These are phyloP conservation scores for Petrea volubilis DNA, from an alignment of 257 asterid species.

Conservation along the genomic window DNA sequence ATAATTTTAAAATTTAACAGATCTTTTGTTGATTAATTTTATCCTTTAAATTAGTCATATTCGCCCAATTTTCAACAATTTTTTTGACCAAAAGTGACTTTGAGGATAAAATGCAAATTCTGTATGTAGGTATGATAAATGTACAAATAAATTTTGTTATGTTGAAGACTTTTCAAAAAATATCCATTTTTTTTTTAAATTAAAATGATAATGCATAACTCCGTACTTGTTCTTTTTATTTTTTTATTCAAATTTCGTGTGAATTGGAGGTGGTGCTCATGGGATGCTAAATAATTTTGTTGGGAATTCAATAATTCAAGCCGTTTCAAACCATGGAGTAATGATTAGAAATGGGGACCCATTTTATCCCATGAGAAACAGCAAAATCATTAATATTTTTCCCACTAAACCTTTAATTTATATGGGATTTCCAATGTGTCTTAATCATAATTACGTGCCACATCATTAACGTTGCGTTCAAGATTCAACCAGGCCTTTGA, in stretches of 20 bases:
- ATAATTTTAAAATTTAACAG: no score
- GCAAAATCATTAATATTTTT: slow-evolving; percentile 18
- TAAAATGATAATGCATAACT: no score
- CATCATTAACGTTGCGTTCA: neutral
- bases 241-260: neutral
- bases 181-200: no score
- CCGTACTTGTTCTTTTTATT: neutral
- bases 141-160: no score
- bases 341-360: slow-evolving; percentile 4
- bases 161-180: no score
- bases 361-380: slow-evolving; percentile 19
- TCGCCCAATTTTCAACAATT: no score
- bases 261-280: slow-evolving; percentile 9
- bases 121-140: no score
- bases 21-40: no score
- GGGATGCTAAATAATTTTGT: slow-evolving; percentile 21
- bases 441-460: slow-evolving; percentile 7
- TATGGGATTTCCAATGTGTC: slow-evolving; percentile 11
- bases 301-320: slow-evolving; percentile 20
- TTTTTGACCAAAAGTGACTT: no score
- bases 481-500: slow-evolving; percentile 5
- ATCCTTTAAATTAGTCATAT: no score
- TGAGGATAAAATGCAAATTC: no score
- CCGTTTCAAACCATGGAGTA: slow-evolving; percentile 15
- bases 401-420: slow-evolving; percentile 9